Percentiles rank a stretch among this genome's conserved stretches.
Conservation (phyloP, 1,139 yeast genomes). For the Yarrowia galli region DNA sequence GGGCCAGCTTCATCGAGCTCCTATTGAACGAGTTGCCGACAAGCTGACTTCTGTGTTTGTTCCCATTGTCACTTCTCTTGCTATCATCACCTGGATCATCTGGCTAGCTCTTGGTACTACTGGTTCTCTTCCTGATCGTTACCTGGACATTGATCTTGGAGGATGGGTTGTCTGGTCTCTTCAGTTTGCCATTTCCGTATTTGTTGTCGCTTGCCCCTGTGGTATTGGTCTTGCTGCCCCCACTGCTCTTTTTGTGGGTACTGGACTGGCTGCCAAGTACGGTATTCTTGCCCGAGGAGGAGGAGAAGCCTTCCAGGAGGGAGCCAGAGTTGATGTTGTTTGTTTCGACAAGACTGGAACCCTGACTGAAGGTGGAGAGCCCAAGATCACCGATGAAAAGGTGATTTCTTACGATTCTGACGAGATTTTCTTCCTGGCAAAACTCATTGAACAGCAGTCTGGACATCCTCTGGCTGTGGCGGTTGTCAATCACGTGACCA, state of each 20-base stretch:
- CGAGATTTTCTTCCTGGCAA: conserved; percentile 43
- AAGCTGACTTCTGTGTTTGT: conserved; percentile 75
- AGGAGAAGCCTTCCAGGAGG: conserved; percentile 83
- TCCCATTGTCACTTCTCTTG: conserved; percentile 67
- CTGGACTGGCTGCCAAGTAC: conserved; percentile 81
- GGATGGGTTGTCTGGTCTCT: conserved; percentile 83
- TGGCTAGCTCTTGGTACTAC: conserved; percentile 68
- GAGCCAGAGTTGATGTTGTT: conserved; percentile 65
- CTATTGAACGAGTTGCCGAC: conserved; percentile 76
- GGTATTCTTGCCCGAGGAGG: conserved; percentile 86
- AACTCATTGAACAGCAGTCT: conserved; percentile 69
- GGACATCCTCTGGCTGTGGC: conserved; percentile 75
- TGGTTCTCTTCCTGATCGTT: conserved; percentile 61
- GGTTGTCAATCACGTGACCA: conserved; percentile 56
- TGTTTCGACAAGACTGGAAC: conserved; percentile 88
- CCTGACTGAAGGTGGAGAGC: conserved; percentile 62
- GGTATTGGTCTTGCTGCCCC: conserved; percentile 93
- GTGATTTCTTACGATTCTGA: conserved; percentile 44
- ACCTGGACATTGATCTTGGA: conserved; percentile 70
- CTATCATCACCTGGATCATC: conserved; percentile 68
- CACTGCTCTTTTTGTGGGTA: conserved; percentile 88
- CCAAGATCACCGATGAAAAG: conserved; percentile 61
- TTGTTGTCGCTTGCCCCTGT: conserved; percentile 92
- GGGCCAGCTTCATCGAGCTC: conserved; percentile 77
- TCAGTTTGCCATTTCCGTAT: conserved; percentile 78